Percentiles rank a stretch among this genome's conserved stretches.
Evolutionary conservation across 208 protist genomes (phyloP).

Genomic region (Leishmania guyanensis): DNA sequence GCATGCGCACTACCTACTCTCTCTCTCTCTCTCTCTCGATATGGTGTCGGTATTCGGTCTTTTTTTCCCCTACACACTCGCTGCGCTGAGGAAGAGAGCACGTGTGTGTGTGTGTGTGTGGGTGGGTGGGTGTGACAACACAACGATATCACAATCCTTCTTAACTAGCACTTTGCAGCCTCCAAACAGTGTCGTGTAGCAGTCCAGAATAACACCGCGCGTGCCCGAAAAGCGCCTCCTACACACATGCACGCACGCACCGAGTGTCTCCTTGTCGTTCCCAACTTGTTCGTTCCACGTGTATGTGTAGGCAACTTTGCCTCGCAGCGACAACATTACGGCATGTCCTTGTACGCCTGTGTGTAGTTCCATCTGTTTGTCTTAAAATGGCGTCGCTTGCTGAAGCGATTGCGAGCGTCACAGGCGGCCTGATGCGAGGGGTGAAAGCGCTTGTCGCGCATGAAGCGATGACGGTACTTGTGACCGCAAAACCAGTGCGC

Average conservation of each 20-base stretch:
- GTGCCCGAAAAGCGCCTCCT: neutral
- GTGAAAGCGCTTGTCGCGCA: conserved; percentile 91
- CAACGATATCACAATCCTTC: neutral
- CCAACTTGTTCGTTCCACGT: neutral
- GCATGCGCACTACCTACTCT: neutral
- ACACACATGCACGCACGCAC: neutral
- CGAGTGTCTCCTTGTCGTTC: neutral
- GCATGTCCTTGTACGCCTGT: conserved; percentile 92
- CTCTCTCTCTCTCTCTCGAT: too few relatives aligned
- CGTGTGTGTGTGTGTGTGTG: neutral
- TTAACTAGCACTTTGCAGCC: neutral
- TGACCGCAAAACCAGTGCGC: conserved; percentile 90
- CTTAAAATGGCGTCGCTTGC: conserved; percentile 83
- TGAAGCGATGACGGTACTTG: conserved; percentile 86
- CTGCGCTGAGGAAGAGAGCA: neutral
- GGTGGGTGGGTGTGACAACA: neutral
- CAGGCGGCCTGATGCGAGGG: conserved; percentile 74
- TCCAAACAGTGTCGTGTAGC: neutral
- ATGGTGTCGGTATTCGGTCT: neutral
- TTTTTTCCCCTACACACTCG: neutral
- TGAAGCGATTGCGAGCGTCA: conserved; percentile 84
- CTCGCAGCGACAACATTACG: conserved; percentile 27
- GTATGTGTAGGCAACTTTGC: neutral
- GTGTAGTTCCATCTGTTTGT: conserved; percentile 93
- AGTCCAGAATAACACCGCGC: neutral